Evolutionary conservation across 2,329 filamentous ascomycete species (phyloP), one percentile per base, ranked within the genome.

Genomic region (Penicillium decumbens): DNA sequence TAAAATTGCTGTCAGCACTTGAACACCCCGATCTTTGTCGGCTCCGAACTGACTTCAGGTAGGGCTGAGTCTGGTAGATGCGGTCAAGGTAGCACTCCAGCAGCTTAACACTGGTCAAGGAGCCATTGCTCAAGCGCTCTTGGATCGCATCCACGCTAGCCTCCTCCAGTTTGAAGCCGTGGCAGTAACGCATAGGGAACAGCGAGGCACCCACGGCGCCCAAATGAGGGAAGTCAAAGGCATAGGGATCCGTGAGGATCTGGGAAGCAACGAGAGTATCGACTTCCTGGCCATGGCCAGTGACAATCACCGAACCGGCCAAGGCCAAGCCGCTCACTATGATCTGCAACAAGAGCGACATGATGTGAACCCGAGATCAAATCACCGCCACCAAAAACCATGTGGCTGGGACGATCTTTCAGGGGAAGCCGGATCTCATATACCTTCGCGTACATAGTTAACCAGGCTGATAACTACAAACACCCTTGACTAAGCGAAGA

Each of bases 71-170:
- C 67, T 88, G 84, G 43, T 75, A 74, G 6, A 78, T 76, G 30
- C 85, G 73, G 48, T 78, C 71, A 32, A 85, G 61, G 65, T 87
- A 87, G 69, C 84, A 88, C n/a, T 69, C 61, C 7, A 80, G 72
- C 20, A 87, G 70, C 53, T 85, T 74, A 23, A 78, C 75, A 15
- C 77, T 79, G 0, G 79, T 84, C 50, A 88, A 67, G 9, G 63
- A 71, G 4, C 80, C 79, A n/a, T 67, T 66, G 6, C 58, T 58
- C 75, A 88, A 75, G 27, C 78, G 77, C 4, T 68, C 61, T 59
- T 88, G 84, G 59, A 90, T 77, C 51, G 85, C 70, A 54, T 87
- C 83, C 53, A 89, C 85, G 6, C 80, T 84, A 13, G 83, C 83
- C 64, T 89, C 85, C 66, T 87, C 83, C 13, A 89, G 72, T 41